phyloP scores from a whole-genome alignment of 345 rosid genomes.

The Populus simonii region DNA sequence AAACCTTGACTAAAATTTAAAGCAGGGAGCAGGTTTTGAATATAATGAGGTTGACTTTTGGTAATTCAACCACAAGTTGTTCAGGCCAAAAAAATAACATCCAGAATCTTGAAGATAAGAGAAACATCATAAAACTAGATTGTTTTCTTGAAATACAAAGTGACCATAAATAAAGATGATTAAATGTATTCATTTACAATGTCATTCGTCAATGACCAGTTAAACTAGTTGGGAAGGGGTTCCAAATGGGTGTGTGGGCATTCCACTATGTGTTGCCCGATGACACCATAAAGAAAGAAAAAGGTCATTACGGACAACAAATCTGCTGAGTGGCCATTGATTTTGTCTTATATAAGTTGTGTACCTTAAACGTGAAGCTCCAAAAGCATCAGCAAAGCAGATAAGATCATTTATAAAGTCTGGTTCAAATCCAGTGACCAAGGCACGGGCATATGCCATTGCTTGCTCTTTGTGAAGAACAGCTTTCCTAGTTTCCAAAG shows the following conservation, averaged over 20 bases:
- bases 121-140: background rate
- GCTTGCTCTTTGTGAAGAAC: slow-evolving; percentile 95
- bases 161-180: background rate
- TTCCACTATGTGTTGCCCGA: background rate
- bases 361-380: slow-evolving; percentile 90
- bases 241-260: background rate
- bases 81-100: background rate
- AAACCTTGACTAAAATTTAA: background rate
- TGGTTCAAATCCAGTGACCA: slow-evolving; percentile 83
- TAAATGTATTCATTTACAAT: background rate
- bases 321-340: background rate
- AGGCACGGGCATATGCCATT: slow-evolving; percentile 93
- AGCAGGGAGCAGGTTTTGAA: background rate
- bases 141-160: background rate
- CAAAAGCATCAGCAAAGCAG: slow-evolving; percentile 82
- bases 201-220: background rate
- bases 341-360: background rate
- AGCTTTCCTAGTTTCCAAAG: slow-evolving; percentile 69
- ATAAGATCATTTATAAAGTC: slow-evolving; percentile 70
- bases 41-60: background rate
- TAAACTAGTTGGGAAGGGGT: background rate
- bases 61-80: background rate
- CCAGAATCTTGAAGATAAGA: background rate
- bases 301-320: background rate
- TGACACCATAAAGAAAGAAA: background rate